These are phyloP conservation scores for Debaryomyces udenii DNA, from an alignment of 1,139 yeast genomes.

Conservation along the genomic window DNA sequence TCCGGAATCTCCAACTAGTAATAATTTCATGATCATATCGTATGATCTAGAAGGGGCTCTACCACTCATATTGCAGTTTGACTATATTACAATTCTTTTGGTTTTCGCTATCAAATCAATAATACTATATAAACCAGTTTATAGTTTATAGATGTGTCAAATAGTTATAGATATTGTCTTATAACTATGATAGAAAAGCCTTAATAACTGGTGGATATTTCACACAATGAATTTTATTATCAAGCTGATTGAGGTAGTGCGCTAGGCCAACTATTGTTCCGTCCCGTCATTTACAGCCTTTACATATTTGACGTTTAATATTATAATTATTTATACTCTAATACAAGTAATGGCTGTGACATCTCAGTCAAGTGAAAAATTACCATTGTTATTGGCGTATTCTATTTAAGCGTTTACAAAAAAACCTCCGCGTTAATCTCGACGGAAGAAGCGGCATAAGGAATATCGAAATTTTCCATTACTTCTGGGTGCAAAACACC, in stretches of 20 bases:
- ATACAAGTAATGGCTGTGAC: background rate
- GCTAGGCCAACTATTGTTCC: background rate
- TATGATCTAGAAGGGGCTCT: conserved; percentile 78
- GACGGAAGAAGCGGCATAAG: conserved; percentile 88
- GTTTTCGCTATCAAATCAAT: background rate
- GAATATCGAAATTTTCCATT: conserved; percentile 81
- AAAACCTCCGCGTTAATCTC: conserved; percentile 90
- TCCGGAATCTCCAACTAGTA: conserved; percentile 95
- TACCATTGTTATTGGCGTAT: no score
- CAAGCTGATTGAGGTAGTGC: conserved; percentile 6
- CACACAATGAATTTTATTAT: conserved; percentile 6
- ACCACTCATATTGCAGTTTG: conserved; percentile 45
- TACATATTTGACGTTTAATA: no score
- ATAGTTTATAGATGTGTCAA: background rate
- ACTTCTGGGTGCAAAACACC: conserved; percentile 98
- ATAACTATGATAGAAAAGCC: no score
- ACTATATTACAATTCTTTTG: conserved; percentile 2
- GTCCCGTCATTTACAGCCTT: no score
- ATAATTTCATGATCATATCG: conserved; percentile 91
- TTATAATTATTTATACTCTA: background rate
- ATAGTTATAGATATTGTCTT: background rate
- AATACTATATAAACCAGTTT: conserved; percentile 1
- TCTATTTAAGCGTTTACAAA: conserved; percentile 24
- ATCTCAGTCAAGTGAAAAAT: no score
- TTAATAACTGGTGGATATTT: no score